Evolutionary conservation across 2,329 filamentous ascomycete species (phyloP).

Genomic region (Alternaria brassicae): DNA sequence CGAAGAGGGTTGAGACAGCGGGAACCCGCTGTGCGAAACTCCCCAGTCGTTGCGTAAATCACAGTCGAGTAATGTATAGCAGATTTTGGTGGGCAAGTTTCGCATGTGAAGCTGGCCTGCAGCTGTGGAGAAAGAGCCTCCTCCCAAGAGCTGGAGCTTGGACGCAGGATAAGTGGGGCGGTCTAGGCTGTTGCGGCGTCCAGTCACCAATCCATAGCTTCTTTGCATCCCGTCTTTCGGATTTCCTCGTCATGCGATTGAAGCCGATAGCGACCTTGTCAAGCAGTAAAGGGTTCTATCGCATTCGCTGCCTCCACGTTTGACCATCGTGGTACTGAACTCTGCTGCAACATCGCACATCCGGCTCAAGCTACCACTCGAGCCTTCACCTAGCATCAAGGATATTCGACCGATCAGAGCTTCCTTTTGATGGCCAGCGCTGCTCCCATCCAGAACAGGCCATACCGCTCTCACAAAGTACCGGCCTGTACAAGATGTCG

Average conservation of each 20-base stretch:
- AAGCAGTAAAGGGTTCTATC: background rate
- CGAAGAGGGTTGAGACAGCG: background rate
- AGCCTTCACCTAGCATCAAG: background rate
- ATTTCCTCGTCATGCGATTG: background rate
- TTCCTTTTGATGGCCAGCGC: slow-evolving; percentile 40
- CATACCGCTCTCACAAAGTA: slow-evolving; percentile 54
- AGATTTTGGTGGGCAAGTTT: background rate
- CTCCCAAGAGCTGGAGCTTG: slow-evolving; percentile 4
- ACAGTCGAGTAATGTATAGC: background rate
- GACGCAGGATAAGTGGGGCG: slow-evolving; percentile 4
- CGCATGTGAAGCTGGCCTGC: slow-evolving; percentile 2
- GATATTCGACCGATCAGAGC: background rate
- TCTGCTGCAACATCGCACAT: background rate
- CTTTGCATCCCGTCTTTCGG: slow-evolving; percentile 7
- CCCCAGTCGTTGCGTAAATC: background rate
- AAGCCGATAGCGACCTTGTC: background rate
- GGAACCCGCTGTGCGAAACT: background rate
- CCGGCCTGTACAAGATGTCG: slow-evolving; percentile 53
- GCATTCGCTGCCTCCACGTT: background rate
- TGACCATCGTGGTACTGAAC: background rate
- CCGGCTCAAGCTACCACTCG: background rate
- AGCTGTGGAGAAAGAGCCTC: slow-evolving; percentile 9
- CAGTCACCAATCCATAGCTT: slow-evolving; percentile 11
- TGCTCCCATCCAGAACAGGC: slow-evolving; percentile 46
- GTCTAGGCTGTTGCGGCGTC: background rate